Evolutionary conservation across 2,329 filamentous ascomycete genomes (phyloP).

Genomic region (Fusarium sp.): DNA sequence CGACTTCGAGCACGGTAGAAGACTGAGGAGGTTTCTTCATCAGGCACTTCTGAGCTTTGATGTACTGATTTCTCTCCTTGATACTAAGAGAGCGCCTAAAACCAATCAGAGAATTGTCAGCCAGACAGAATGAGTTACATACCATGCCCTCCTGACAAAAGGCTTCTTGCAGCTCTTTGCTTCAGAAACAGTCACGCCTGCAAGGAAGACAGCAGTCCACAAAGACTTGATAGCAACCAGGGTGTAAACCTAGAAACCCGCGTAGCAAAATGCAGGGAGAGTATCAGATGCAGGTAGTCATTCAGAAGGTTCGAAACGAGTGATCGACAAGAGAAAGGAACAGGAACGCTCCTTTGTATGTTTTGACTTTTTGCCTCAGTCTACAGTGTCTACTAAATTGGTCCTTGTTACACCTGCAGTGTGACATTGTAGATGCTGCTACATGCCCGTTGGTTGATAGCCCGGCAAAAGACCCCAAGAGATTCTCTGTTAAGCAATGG

Average conservation of each 20-base stretch:
- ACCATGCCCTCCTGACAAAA: constrained; percentile 22
- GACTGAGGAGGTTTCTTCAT: constrained; percentile 18
- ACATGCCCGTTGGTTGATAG: neutral
- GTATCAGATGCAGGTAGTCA: neutral
- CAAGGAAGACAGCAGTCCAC: constrained; percentile 4
- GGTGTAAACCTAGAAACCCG: too few species aligned
- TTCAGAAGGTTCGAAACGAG: neutral
- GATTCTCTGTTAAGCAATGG: too few species aligned
- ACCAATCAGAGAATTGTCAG: rapidly evolving
- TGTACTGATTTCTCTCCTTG: constrained; percentile 20
- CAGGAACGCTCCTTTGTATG: neutral
- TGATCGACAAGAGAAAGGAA: constrained; percentile 3
- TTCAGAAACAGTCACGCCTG: neutral
- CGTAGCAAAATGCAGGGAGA: neutral
- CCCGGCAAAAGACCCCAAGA: too few species aligned
- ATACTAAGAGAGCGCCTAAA: constrained; percentile 11
- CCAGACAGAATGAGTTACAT: rapidly evolving
- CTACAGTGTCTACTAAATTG: neutral
- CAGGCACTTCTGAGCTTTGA: constrained; percentile 31
- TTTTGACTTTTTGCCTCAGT: neutral
- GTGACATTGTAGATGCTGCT: neutral
- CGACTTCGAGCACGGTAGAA: constrained; percentile 11
- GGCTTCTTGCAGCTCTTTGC: constrained; percentile 13
- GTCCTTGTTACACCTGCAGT: neutral
- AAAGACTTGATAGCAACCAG: constrained; percentile 17